Evolutionary conservation across 2,329 filamentous ascomycete species (phyloP).

Genomic region (Colletotrichum sp.): DNA sequence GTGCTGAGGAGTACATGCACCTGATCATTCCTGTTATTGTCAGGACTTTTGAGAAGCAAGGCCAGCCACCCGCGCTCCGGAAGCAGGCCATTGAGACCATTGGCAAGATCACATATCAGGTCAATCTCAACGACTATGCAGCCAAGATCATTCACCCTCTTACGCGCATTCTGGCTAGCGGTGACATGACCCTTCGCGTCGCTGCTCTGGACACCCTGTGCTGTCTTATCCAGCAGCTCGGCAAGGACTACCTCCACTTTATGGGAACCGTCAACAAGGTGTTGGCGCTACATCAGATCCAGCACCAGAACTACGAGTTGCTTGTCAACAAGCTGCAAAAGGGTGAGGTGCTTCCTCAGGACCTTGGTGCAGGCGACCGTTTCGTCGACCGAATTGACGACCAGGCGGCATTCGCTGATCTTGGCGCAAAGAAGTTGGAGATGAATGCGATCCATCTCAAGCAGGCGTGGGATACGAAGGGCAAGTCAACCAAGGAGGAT

Average conservation of each 20-base stretch:
- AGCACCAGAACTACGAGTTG: constrained; percentile 90
- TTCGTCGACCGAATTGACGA: constrained; percentile 83
- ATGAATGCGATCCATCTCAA: constrained; percentile 98
- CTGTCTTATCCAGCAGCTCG: constrained; percentile 93
- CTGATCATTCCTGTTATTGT: constrained; percentile 96
- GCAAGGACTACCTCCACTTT: constrained; percentile 94
- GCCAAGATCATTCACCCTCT: constrained; percentile 96
- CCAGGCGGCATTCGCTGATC: constrained; percentile 74
- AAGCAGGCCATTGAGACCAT: constrained; percentile 94
- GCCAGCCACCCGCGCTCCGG: constrained; percentile 78
- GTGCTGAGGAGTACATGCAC: constrained; percentile 98
- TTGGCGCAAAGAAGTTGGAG: constrained; percentile 90
- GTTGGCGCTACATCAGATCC: constrained; percentile 78
- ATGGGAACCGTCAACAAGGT: constrained; percentile 92
- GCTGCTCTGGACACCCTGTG: constrained; percentile 93
- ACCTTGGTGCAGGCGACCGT: constrained; percentile 84
- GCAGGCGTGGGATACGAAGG: constrained; percentile 94
- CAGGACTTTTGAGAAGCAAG: constrained; percentile 87
- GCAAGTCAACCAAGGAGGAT: constrained; percentile 97
- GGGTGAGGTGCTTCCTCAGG: constrained; percentile 92
- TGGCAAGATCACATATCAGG: constrained; percentile 90
- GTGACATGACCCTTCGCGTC: constrained; percentile 75
- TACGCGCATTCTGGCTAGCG: constrained; percentile 77
- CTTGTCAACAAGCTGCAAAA: constrained; percentile 93
- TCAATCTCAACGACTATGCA: constrained; percentile 96